Evolutionary conservation across 305 asterid genomes (phyloP).

Genomic region (Fraxinus velutina): DNA sequence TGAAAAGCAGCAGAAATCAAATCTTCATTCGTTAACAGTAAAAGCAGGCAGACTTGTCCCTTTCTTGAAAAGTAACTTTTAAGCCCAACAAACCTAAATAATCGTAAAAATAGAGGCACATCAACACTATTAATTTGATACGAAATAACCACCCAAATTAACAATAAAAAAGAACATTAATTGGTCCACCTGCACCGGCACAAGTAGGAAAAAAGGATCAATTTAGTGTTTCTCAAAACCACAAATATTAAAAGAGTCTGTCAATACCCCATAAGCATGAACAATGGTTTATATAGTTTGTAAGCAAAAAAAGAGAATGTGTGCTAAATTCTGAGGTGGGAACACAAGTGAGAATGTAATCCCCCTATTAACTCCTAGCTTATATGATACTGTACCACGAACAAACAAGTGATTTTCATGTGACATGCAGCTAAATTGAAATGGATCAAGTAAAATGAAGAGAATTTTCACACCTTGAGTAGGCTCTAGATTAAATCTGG

Average conservation of each 20-base stretch:
- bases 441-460: background rate
- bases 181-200: background rate
- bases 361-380: background rate
- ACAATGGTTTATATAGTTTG: background rate
- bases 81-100: background rate
- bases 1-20: background rate
- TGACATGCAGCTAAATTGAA: background rate
- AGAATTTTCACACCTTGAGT: background rate
- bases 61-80: background rate
- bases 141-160: background rate
- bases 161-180: background rate
- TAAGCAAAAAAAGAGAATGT: background rate
- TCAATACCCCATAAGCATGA: background rate
- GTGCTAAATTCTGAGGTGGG: background rate
- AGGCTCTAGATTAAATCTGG: background rate
- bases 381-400: background rate
- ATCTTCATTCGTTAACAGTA: background rate
- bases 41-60: background rate
- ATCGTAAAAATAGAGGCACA: background rate
- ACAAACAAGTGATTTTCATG: background rate
- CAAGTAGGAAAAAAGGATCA: background rate
- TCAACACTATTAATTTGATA: background rate
- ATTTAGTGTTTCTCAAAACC: background rate
- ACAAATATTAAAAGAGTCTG: background rate
- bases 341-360: background rate